Evolutionary conservation across 2,329 filamentous ascomycete genomes (phyloP), one percentile per base, ranked within the genome.

Genomic region (Arthrobotrys megalospora): DNA sequence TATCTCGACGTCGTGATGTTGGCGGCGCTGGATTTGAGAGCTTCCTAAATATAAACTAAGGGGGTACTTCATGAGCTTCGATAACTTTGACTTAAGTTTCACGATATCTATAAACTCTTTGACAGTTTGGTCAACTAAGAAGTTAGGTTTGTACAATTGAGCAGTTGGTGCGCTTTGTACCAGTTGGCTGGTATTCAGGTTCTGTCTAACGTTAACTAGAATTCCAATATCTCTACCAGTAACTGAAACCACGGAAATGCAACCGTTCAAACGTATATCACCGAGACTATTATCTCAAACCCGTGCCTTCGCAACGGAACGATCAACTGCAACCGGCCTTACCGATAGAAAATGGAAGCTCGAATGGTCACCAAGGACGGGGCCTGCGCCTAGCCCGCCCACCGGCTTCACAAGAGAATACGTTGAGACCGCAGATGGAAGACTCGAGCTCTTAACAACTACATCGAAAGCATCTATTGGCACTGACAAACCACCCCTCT

Each of bases 321-420:
- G 28, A 36, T 38, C 34, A 36, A 28, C 12, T 55, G 16, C 10
- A 5, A 32, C 14, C n/a, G 24, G 24, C 5, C 16, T 36, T 3
- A 3, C 12, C 16, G 69, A 73, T 48, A 65, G 69, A 41, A 73
- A 73, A 66, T 73, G 69, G 69, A 73, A 73, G 19, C 60, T 73
- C 1, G 69, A 73, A 47, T 73, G 69, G 69, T 58, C 58, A 48
- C 69, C 69, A 21, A 62, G 69, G 28, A 66, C 36, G 6, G 12
- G 19, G 14, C 47, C n/a, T 28, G 45, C 58, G 3, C 60, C 58
- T 7, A 7, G 21, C 2, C 45, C 36, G 32, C 69, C 69, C 12
- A 3, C 58, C 11, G 69, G 60, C 6, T 65, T 73, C 19, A n/a
- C 48, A 21, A 62, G 69, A 60, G 69, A 66, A 7, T 73, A 48